Base-by-base conservation (phyloP, 2,329 filamentous ascomycete genomes). In the Fusarium decemcellulare region DNA sequence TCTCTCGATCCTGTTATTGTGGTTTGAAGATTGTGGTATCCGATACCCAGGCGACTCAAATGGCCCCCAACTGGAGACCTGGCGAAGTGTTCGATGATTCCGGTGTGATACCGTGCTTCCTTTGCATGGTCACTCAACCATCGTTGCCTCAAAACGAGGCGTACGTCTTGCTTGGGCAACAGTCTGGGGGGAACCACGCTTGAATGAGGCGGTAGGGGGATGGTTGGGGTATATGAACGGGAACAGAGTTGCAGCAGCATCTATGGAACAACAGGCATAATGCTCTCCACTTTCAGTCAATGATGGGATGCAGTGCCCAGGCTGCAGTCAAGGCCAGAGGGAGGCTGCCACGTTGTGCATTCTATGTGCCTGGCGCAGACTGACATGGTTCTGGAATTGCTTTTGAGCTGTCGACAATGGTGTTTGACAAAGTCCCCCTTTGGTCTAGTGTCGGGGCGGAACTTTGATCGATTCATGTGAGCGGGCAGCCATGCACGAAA, bases 391-490 rank as follows among this genome's bases (percentile, higher is more conserved):
- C 58, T 66, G 54, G 55, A 61, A 59, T 68, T 63, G 56, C 67
- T 58, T 66, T 65, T 74, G 60, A 67, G 59, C 54, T 27, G 47
- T 71, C 53, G 36, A 65, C 46, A 54, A 67, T 53, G 37, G 55
- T 46, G 27, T 59, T 68, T 54, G 51, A 64, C 27, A 59, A 64
- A 64, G 54, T 47, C 36, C 66, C 47, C 61, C 58, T 61, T 44
- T 34, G 32, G 11, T 8, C 8, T 37, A 63, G 59, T 67, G 58
- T 51, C 65, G 53, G 43, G 42, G 59, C 52, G 61, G 59, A 67
- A 57, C 47, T 65, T 56, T 40, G 55, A 53, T 62, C 55, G 51
- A 76, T 78, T 79, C 77, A 79, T 79, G 77, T 79, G 77, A 79
- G 77, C 65, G 60, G 70, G 60, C 63, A 72, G 65, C 59, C 64